Evolutionary conservation across 805 yeast species (phyloP), one percentile per base, ranked within the genome.

Genomic region (Sugiyamaella boreocaroliniensis): DNA sequence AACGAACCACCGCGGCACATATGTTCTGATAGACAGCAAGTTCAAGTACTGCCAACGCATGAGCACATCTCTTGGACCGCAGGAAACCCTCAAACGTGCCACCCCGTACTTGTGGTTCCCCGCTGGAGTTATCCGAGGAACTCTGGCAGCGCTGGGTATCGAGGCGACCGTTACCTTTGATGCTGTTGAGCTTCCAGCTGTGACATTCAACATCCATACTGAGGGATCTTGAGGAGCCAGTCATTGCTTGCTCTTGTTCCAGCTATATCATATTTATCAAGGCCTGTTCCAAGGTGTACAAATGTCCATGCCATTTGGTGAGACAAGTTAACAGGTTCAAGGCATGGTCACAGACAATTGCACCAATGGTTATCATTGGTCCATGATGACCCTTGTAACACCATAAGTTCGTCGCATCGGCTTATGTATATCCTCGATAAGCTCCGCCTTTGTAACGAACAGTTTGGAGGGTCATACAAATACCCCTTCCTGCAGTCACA

Each of bases 1-100:
- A 56, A 93, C 99, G 1, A 93, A 93, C 65, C 97, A 93, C 66
- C 71, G 95, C 40, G 85, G 93, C 6, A 86, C 90, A 0, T 87
- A 81, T 67, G 92, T 89, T 22, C 73, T 88, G 44, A 80, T 87
- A 9, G 96, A 88, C 65, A 80, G 77, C 64, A 71, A 71, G 50
- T 85, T 83, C 70, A 75, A 75, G 51, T 72, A 78, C 49, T 76
- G 86, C 43, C 61, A 70, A 37, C 71, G 77, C 47, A 76, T 85
- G 76, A 62, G 71, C 55, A 66, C 74, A 1, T 42, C 53, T 12
- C 46, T 47, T 4, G 67, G 71, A 14, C 62, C 67, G 12, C 60
- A 60, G 15, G 63, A 66, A 42, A 64, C 73, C 2, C 57, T 61
- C 22, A 57, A 61, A 37, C 58, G 62, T 32, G 74, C 76, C 2